A percentile compares a stretch with the other conserved stretches of the same genome.
Evolutionary conservation across 768 basidiomycete genomes (phyloP).

Genomic region (Tulasnella sp.): DNA sequence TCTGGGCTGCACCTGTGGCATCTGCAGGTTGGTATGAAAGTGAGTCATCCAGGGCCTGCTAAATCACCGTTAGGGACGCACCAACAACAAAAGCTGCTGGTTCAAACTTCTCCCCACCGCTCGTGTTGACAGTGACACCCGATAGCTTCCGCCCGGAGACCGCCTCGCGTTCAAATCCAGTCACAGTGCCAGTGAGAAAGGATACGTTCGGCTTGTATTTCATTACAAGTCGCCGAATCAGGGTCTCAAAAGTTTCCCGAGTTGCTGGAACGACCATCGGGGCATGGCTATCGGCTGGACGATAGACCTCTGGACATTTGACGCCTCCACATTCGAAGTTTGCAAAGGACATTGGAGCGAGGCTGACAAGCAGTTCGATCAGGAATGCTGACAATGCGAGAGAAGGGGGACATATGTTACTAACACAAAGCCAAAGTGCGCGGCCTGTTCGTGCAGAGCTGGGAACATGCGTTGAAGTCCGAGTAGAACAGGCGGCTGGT

Average conservation of each 20-base stretch:
- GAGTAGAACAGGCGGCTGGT: conserved; percentile 2
- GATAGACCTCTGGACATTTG: not conserved
- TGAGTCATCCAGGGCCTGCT: too few species aligned
- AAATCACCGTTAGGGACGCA: not conserved
- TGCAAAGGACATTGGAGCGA: not conserved
- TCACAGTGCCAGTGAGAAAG: conserved; percentile 5
- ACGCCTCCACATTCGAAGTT: not conserved
- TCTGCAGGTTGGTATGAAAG: not conserved
- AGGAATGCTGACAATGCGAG: too few species aligned
- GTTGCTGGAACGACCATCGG: not conserved
- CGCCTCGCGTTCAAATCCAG: not conserved
- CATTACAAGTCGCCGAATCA: conserved; percentile 1
- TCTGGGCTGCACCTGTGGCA: conserved; percentile 3
- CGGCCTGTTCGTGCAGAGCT: not conserved
- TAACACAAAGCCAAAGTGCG: not conserved
- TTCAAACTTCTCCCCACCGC: not conserved
- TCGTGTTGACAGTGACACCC: not conserved
- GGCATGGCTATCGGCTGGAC: not conserved
- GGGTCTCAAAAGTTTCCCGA: conserved; percentile 3
- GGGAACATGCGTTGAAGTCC: conserved; percentile 3
- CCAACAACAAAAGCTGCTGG: not conserved
- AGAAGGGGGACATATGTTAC: not conserved
- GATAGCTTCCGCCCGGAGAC: not conserved
- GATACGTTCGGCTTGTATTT: not conserved
- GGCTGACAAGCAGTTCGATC: too few species aligned